These are phyloP conservation scores for Myotisia sp. DNA, from an alignment of 2,329 filamentous ascomycete species.

Conservation along the genomic window DNA sequence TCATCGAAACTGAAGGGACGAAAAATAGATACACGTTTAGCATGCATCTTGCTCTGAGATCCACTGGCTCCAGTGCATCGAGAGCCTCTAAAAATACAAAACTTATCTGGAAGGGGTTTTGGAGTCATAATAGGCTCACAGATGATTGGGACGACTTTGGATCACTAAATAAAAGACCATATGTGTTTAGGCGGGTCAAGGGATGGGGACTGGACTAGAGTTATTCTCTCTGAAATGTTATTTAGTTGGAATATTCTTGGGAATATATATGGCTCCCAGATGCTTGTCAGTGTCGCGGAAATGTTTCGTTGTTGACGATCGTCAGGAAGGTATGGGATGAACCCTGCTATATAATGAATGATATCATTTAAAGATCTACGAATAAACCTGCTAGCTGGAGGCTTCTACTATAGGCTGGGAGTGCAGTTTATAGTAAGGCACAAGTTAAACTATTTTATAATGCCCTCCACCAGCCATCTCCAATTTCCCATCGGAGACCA, in stretches of 20 bases:
- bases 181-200: conserved; percentile 48
- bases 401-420: too few relatives aligned
- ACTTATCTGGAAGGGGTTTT: conserved; percentile 75
- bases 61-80: conserved; percentile 35
- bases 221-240: too few relatives aligned
- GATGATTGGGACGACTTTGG: conserved; percentile 82
- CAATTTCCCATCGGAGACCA: conserved; percentile 58
- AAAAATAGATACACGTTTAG: conserved; percentile 67
- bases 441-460: conserved; percentile 42
- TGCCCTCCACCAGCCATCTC: conserved; percentile 53
- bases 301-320: too few relatives aligned
- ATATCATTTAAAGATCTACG: too few relatives aligned
- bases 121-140: conserved; percentile 76
- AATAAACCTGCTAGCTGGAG: too few relatives aligned
- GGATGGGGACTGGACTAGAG: conserved; percentile 39
- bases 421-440: too few relatives aligned
- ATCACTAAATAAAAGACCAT: conserved; percentile 46
- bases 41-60: conserved; percentile 59
- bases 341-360: too few relatives aligned
- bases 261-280: too few relatives aligned
- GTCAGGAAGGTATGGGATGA: too few relatives aligned
- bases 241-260: too few relatives aligned
- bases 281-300: too few relatives aligned
- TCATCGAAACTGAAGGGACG: conserved; percentile 76
- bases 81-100: conserved; percentile 63